Evolutionary conservation across 352 stramenopile species (phyloP).

Genomic region (Poterioochromonas sp.): DNA sequence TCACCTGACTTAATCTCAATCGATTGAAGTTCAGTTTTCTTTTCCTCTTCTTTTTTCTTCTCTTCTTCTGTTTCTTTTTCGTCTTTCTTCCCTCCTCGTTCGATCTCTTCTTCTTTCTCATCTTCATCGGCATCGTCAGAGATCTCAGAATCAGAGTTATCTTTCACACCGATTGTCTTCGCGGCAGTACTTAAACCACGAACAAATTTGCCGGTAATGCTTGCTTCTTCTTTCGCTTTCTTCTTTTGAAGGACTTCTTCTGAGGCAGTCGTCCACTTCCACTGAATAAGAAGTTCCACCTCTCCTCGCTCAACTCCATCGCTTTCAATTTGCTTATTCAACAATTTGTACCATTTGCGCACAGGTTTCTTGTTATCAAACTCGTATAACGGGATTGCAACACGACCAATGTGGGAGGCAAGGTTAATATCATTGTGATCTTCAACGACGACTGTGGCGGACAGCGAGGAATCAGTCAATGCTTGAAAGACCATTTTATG

Average conservation of each 20-base stretch:
- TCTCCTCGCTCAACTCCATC: constrained; percentile 37
- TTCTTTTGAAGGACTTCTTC: not conserved
- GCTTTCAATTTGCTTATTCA: not conserved
- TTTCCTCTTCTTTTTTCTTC: constrained; percentile 50
- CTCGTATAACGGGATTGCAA: constrained; percentile 37
- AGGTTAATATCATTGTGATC: constrained; percentile 34
- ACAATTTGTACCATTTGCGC: constrained; percentile 37
- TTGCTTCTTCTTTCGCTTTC: constrained; percentile 17
- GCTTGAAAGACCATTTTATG: constrained; percentile 16
- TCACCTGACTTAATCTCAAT: constrained; percentile 52
- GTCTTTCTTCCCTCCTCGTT: too few species aligned
- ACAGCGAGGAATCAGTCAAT: constrained; percentile 38
- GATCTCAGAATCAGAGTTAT: not conserved
- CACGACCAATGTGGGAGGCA: constrained; percentile 33
- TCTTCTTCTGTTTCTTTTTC: constrained; percentile 34
- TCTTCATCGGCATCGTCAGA: not conserved
- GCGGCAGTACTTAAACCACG: not conserved
- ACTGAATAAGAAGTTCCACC: constrained; percentile 33
- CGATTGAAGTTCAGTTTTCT: constrained; percentile 60
- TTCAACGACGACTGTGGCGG: constrained; percentile 18
- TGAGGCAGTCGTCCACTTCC: constrained; percentile 34
- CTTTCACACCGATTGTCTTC: not conserved
- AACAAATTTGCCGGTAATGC: not conserved
- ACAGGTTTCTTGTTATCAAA: constrained; percentile 41
- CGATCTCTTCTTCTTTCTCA: not conserved